Evolutionary conservation across 805 yeast species (phyloP).

Genomic region (Ogataea saltuana): DNA sequence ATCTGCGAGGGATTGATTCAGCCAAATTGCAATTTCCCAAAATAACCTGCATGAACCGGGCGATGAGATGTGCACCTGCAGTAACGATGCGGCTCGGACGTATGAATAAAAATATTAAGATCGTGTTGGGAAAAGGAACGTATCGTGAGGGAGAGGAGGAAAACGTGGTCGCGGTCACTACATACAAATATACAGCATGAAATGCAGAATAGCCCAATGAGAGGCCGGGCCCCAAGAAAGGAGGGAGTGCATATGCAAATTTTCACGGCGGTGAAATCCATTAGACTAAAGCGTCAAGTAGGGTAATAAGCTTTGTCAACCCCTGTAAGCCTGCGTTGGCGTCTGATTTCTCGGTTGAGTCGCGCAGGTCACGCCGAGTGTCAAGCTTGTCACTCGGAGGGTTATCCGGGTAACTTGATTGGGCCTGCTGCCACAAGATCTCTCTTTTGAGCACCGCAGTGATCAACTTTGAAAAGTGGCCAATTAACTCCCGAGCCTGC

Average conservation of each 20-base stretch:
- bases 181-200: too few relatives aligned
- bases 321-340: conserved; percentile 24
- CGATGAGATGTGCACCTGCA: conserved; percentile 1
- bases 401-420: background rate
- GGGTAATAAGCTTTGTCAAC: conserved; percentile 31
- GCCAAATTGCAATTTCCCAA: too few relatives aligned
- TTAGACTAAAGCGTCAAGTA: conserved; percentile 30
- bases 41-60: too few relatives aligned
- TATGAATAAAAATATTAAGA: background rate
- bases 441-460: conserved; percentile 48
- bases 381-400: background rate
- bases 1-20: too few relatives aligned
- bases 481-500: conserved; percentile 53
- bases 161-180: background rate
- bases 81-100: background rate
- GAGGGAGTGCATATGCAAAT: too few relatives aligned
- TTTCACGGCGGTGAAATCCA: background rate
- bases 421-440: conserved; percentile 20
- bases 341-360: background rate
- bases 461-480: conserved; percentile 53
- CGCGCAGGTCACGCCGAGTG: background rate
- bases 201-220: background rate
- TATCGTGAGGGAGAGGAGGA: background rate
- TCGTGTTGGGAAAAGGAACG: background rate
- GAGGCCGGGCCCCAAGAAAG: too few relatives aligned